Evolutionary conservation across 1,284 basidiomycete species (phyloP), one percentile per base, ranked within the genome.

Genomic region (Rhodotorula sp.): DNA sequence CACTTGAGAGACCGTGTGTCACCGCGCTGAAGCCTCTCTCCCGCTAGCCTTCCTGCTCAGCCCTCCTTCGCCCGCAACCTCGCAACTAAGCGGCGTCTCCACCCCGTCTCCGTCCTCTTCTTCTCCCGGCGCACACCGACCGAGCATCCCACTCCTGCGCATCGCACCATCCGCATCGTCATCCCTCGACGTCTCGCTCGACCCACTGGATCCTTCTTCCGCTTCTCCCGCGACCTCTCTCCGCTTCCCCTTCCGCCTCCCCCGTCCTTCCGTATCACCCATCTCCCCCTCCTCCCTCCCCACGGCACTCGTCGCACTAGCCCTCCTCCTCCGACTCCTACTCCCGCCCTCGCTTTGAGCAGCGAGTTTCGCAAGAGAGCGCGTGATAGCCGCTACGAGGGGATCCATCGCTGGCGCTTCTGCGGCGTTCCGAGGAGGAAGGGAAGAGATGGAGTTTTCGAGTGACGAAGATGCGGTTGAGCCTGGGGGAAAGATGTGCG

Each of bases 371-470:
- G 64, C 64, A 22, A 65, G 59, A 8, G 57, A 59, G 47, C 64
- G 58, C 26, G 64, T 65, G 53, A 65, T 65, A 16, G 64, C 64
- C 4, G 59, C 64, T 1, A 65, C 64, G 47, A 65, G 64, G 22
- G 64, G 64, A 47, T 65, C 64, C 7, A 47, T 22, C 13, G 53
- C 2, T 11, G 31, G 31, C 9, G 54, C 24, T 24, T 20, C 34
- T 7, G 26, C 30, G 10, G 30, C 20, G n/a, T 6, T 16, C 5
- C 30, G 11, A 6, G 34, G 24, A 4, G 58, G 6, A 24, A 16
- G 30, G 4, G 47, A n/a, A 15, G 46, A 10, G 20, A 7, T 28
- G 31, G 50, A 28, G 24, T 40, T 26, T 16, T 40, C 50, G n/a
- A 51, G 50, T 2, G 50, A 10, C 31, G 59, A 28, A 5, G 34